Percentiles rank a stretch among this genome's conserved stretches.
Conservation (phyloP, 73 alveolate species). For the Diophrys sp. region DNA sequence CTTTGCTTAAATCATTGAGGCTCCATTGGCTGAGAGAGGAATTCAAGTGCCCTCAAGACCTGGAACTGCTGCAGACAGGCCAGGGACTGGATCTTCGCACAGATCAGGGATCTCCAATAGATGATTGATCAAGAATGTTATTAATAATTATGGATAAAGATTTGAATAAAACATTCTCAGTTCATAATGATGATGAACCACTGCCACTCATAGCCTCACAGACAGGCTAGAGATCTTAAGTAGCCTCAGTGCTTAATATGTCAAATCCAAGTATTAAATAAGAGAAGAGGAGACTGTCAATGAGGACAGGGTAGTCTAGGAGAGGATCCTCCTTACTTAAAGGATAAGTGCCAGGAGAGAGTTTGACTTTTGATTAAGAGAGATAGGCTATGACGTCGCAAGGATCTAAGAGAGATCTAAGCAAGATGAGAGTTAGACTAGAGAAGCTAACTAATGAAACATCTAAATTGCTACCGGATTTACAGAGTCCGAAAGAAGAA, state of each 20-base stretch:
- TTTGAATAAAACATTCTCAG: background rate
- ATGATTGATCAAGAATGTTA: background rate
- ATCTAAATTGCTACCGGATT: no score
- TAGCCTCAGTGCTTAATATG: background rate
- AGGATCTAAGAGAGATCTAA: background rate
- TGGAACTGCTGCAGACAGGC: conserved; percentile 52
- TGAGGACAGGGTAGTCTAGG: background rate
- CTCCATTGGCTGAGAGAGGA: conserved; percentile 60
- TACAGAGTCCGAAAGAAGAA: no score
- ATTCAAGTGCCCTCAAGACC: conserved; percentile 69
- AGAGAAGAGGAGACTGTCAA: background rate
- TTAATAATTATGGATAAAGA: background rate
- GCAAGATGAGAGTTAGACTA: no score
- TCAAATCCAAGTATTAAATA: background rate
- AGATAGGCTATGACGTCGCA: background rate
- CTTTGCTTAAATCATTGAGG: conserved; percentile 46
- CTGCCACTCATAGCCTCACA: no score
- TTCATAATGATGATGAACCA: background rate
- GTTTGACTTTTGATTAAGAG: background rate
- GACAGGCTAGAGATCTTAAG: background rate
- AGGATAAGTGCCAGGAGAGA: background rate
- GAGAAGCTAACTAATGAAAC: no score
- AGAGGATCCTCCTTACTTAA: background rate
- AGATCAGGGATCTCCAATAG: conserved; percentile 14
- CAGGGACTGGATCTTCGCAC: conserved; percentile 41